Conservation (phyloP, 768 basidiomycete species). For the Kwoniella dendrophila region DNA sequence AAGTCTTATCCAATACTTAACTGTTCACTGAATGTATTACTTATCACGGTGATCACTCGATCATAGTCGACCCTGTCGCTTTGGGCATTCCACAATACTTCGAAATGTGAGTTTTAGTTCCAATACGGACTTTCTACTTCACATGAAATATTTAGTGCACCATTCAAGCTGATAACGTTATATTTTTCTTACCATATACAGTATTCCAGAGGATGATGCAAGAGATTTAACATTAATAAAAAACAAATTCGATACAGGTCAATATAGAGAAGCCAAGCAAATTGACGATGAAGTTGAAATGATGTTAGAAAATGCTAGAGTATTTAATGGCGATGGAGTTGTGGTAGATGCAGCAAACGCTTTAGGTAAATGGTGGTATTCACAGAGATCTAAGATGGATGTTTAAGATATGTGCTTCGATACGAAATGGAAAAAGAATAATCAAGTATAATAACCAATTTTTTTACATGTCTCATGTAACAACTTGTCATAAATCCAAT, state of each 20-base stretch:
- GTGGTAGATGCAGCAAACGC: conserved; percentile 39
- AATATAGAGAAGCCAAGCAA: conserved; percentile 74
- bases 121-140: no score
- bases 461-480: background rate
- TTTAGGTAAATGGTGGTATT: conserved; percentile 46
- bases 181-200: conserved; percentile 11
- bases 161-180: no score
- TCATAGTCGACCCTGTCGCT: conserved; percentile 82
- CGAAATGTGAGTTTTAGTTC: conserved; percentile 62
- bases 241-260: conserved; percentile 74
- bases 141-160: no score
- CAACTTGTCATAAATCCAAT: background rate
- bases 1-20: conserved; percentile 13
- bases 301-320: conserved; percentile 84
- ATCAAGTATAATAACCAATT: background rate
- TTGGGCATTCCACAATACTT: conserved; percentile 85
- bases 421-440: background rate
- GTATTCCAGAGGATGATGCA: conserved; percentile 77
- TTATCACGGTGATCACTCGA: conserved; percentile 56
- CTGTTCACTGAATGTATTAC: background rate
- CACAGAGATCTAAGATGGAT: conserved; percentile 42
- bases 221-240: conserved; percentile 83
- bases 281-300: conserved; percentile 83
- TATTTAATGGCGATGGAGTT: conserved; percentile 70
- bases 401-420: background rate